Percentiles rank a stretch among this genome's conserved stretches.
Conservation (phyloP, 228 moss, liverwort and hornwort genomes). For the Sphagnum magellanicum region DNA sequence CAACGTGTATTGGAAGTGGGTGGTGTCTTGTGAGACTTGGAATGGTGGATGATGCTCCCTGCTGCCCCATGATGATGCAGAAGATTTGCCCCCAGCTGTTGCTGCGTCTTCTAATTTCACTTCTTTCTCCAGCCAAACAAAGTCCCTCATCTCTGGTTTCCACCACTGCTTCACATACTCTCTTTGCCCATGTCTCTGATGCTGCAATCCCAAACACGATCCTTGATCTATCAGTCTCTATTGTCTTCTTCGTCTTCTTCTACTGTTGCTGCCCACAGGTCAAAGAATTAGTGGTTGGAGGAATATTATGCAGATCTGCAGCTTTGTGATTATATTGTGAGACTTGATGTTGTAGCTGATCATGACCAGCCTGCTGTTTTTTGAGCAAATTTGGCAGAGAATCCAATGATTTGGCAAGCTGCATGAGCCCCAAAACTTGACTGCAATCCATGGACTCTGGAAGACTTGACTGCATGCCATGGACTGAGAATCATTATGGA, state of each 20-base stretch:
- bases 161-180: conserved; percentile 73
- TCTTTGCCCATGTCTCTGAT: conserved; percentile 45
- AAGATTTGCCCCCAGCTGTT: neutral
- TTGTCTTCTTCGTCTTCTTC: too few species aligned
- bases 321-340: neutral
- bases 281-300: neutral
- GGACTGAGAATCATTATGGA: conserved; percentile 26
- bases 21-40: conserved; percentile 53
- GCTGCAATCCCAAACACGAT: conserved; percentile 70
- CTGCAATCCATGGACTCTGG: conserved; percentile 14
- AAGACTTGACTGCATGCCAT: conserved; percentile 35
- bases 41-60: conserved; percentile 37
- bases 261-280: neutral
- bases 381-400: neutral
- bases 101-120: conserved; percentile 19
- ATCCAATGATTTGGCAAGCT: neutral
- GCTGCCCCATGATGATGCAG: neutral
- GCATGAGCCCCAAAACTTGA: conserved; percentile 2
- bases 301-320: neutral
- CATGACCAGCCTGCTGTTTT: too few species aligned
- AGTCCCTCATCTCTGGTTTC: conserved; percentile 54
- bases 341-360: too few species aligned
- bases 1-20: conserved; percentile 53
- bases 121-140: conserved; percentile 45
- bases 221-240: conserved; percentile 21